Evolutionary conservation across 208 protist genomes (phyloP).

Genomic region (Crithidia mellificae): DNA sequence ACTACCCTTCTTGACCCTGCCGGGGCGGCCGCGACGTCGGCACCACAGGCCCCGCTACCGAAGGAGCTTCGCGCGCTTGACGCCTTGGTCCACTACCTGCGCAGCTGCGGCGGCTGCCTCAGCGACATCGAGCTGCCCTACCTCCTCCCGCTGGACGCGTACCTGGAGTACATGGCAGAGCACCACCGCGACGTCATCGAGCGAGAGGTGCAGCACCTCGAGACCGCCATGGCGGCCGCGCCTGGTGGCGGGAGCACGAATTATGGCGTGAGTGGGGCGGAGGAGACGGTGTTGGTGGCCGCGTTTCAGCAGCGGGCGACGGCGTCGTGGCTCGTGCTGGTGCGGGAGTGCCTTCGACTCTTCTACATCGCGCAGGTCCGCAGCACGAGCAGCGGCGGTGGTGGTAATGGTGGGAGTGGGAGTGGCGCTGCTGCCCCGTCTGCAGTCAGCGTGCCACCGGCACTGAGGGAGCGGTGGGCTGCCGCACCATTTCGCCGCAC

Average conservation of each 20-base stretch:
- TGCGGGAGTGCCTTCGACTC: constrained; percentile 81
- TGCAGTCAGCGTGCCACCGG: background rate
- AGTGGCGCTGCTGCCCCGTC: too few relatives aligned
- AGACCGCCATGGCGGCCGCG: background rate
- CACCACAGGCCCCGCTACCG: background rate
- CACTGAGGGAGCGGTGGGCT: constrained; percentile 13
- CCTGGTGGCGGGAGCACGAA: background rate
- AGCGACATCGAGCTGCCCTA: constrained; percentile 68
- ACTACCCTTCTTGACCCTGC: background rate
- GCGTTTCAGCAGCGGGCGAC: constrained; percentile 46
- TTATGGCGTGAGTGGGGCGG: too few relatives aligned
- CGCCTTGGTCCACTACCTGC: constrained; percentile 67
- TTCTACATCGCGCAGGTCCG: constrained; percentile 73
- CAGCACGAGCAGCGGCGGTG: background rate
- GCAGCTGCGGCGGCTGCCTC: constrained; percentile 76
- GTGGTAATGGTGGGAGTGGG: too few relatives aligned
- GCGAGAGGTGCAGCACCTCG: constrained; percentile 2
- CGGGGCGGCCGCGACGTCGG: background rate
- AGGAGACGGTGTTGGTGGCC: constrained; percentile 11
- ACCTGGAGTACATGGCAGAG: constrained; percentile 33
- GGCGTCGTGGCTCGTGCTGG: constrained; percentile 74
- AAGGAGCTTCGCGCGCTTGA: constrained; percentile 54
- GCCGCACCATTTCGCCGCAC: constrained; percentile 28
- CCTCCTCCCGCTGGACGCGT: constrained; percentile 87
- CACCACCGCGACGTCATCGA: constrained; percentile 3